Evolutionary conservation across 2,329 filamentous ascomycete species (phyloP).

Genomic region (Ophiostoma novo-ulmi): DNA sequence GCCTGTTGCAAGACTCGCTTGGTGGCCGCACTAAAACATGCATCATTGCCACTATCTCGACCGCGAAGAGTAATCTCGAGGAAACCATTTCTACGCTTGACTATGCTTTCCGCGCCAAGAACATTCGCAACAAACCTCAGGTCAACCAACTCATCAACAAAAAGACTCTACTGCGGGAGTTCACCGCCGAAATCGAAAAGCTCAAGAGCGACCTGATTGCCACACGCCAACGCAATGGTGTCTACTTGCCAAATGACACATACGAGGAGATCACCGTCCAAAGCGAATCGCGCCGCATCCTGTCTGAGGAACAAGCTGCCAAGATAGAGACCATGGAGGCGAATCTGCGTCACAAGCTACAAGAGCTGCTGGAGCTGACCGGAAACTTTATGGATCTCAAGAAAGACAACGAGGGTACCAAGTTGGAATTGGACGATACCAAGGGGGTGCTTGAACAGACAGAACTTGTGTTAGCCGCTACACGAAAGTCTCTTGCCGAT

Average conservation of each 20-base stretch:
- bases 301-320: conserved; percentile 86
- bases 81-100: conserved; percentile 98
- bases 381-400: conserved; percentile 83
- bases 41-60: conserved; percentile 95
- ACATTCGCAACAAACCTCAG: conserved; percentile 96
- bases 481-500: conserved; percentile 68
- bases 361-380: conserved; percentile 82
- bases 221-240: conserved; percentile 87
- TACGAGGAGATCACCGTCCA: conserved; percentile 89
- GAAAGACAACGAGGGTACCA: conserved; percentile 80
- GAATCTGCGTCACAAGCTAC: conserved; percentile 86
- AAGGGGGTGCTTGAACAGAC: conserved; percentile 80
- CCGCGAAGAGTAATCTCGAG: conserved; percentile 89
- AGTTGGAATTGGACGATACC: conserved; percentile 67
- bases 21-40: conserved; percentile 96
- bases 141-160: conserved; percentile 89
- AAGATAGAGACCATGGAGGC: conserved; percentile 89
- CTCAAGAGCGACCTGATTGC: conserved; percentile 90
- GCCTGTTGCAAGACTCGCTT: conserved; percentile 90
- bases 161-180: conserved; percentile 84
- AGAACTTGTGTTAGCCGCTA: conserved; percentile 74
- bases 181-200: conserved; percentile 88
- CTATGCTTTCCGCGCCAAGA: conserved; percentile 96
- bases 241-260: conserved; percentile 82
- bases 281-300: conserved; percentile 84